A percentile compares a stretch with the other conserved stretches of the same genome.
phyloP scores from a whole-genome alignment of 768 basidiomycete genomes.

The Rhizopogon sp. region DNA sequence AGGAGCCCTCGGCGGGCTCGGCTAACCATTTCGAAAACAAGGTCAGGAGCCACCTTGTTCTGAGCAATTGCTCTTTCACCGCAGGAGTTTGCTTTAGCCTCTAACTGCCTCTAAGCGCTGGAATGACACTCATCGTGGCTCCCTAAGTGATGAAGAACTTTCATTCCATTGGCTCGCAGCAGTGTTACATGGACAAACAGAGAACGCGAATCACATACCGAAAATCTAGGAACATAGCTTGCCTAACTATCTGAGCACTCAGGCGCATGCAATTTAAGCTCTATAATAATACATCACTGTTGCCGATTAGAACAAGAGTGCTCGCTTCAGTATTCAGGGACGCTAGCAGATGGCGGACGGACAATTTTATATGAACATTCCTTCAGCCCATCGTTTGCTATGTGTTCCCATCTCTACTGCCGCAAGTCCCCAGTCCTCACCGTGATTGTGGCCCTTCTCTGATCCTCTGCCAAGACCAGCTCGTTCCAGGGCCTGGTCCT shows the following conservation, averaged over 20 bases:
- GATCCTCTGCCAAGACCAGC: constrained; percentile 78
- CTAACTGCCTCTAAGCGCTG: no score
- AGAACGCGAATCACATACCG: no score
- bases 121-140: no score
- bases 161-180: no score
- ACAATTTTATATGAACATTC: constrained; percentile 42
- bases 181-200: no score
- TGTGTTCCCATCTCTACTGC: constrained; percentile 90
- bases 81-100: no score
- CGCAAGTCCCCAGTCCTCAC: constrained; percentile 95
- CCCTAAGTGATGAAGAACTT: no score
- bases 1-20: no score
- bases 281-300: neutral
- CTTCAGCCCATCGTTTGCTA: constrained; percentile 61
- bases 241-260: neutral
- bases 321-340: neutral
- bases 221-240: no score
- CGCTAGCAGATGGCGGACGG: neutral
- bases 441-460: constrained; percentile 90
- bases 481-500: constrained; percentile 91
- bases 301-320: neutral
- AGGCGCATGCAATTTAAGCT: neutral
- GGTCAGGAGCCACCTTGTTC: no score
- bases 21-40: no score
- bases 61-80: no score